Evolutionary conservation across 768 basidiomycete genomes (phyloP).

Genomic region (Coprinopsis marcescibilis): DNA sequence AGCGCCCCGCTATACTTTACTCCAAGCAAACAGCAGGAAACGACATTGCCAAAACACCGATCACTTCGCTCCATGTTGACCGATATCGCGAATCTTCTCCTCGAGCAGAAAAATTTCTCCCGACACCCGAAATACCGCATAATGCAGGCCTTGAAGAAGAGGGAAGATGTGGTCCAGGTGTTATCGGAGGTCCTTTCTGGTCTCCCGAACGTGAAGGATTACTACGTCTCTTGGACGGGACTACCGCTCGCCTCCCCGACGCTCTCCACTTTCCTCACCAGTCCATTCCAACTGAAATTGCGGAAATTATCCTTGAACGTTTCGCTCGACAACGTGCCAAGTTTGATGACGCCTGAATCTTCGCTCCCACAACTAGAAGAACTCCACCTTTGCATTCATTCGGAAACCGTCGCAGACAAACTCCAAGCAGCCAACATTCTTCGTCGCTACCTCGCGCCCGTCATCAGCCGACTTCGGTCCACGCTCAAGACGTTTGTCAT

Average conservation of each 20-base stretch:
- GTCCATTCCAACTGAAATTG: slow-evolving; percentile 23
- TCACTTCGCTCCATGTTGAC: slow-evolving; percentile 25
- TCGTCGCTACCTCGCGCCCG: slow-evolving; percentile 31
- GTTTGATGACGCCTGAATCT: slow-evolving; percentile 27
- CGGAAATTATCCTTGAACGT: slow-evolving; percentile 38
- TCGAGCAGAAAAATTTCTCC: slow-evolving; percentile 23
- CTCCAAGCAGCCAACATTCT: slow-evolving; percentile 26
- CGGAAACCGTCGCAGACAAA: slow-evolving; percentile 24
- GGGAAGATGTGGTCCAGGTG: slow-evolving; percentile 33
- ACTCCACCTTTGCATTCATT: slow-evolving; percentile 37
- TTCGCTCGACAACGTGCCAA: slow-evolving; percentile 34
- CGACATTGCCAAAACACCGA: slow-evolving; percentile 13
- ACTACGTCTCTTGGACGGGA: slow-evolving; percentile 46
- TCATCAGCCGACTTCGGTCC: slow-evolving; percentile 28
- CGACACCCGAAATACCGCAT: slow-evolving; percentile 23
- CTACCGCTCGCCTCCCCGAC: slow-evolving; percentile 17
- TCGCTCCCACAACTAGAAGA: slow-evolving; percentile 31
- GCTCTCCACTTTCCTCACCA: slow-evolving; percentile 9
- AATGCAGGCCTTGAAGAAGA: slow-evolving; percentile 24
- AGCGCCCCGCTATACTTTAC: slow-evolving; percentile 5
- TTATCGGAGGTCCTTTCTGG: slow-evolving; percentile 38
- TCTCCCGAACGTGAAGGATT: slow-evolving; percentile 41
- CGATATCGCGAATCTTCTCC: slow-evolving; percentile 28
- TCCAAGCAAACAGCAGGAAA: slow-evolving; percentile 12
- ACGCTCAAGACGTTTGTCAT: slow-evolving; percentile 35